A percentile compares a stretch with the other conserved stretches of the same genome.
These are phyloP conservation scores for Cadophora malorum DNA, from an alignment of 2,329 filamentous ascomycete species.

Conservation along the genomic window DNA sequence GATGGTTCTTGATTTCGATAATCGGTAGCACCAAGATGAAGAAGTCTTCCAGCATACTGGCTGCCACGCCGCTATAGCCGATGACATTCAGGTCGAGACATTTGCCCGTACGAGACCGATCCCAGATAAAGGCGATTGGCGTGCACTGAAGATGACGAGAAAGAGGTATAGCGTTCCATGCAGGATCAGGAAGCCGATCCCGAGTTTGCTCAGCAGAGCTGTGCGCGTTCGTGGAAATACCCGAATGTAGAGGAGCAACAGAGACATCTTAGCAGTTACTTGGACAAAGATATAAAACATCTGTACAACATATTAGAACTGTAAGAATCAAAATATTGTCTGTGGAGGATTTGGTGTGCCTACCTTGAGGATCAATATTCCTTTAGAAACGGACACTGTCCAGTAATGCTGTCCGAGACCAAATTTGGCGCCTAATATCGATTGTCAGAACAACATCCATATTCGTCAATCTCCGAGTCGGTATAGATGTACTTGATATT, in stretches of 20 bases:
- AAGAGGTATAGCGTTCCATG: slow-evolving; percentile 26
- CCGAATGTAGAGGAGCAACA: slow-evolving; percentile 27
- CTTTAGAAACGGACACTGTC: neutral
- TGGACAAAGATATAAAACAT: slow-evolving; percentile 27
- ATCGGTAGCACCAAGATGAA: slow-evolving; percentile 69
- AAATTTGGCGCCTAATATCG: slow-evolving; percentile 1
- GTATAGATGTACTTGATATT: slow-evolving; percentile 1
- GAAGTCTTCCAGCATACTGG: slow-evolving; percentile 72
- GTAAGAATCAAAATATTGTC: neutral
- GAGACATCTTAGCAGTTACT: slow-evolving; percentile 24
- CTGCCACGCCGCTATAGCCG: slow-evolving; percentile 68
- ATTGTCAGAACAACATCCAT: neutral
- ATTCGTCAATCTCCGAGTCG: no score
- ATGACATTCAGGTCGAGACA: slow-evolving; percentile 69
- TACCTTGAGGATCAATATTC: slow-evolving; percentile 12
- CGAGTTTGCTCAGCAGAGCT: slow-evolving; percentile 16
- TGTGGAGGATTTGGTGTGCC: neutral
- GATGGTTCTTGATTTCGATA: slow-evolving; percentile 67
- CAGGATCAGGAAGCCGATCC: slow-evolving; percentile 18
- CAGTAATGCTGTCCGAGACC: slow-evolving; percentile 14
- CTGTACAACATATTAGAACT: slow-evolving; percentile 22
- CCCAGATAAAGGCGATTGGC: slow-evolving; percentile 28
- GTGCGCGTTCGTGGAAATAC: slow-evolving; percentile 21
- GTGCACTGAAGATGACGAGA: slow-evolving; percentile 29
- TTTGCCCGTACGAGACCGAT: slow-evolving; percentile 35